Percentiles rank a stretch among this genome's conserved stretches.
phyloP scores from a whole-genome alignment of 1,139 yeast genomes.

The Diutina ranongensis region DNA sequence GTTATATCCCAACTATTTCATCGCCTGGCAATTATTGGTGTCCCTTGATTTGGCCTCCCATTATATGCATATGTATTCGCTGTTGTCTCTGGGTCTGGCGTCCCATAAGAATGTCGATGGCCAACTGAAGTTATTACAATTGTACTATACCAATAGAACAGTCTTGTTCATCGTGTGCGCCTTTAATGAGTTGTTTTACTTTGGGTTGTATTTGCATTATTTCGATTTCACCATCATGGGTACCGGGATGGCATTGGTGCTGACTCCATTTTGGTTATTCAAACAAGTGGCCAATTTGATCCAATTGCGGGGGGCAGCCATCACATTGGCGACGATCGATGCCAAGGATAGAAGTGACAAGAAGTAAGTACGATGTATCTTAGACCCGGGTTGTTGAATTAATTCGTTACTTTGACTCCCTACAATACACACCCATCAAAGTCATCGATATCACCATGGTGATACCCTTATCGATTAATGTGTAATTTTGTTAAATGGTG shows the following conservation, averaged over 20 bases:
- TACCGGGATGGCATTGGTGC: conserved; percentile 48
- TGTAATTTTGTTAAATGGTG: too few species aligned
- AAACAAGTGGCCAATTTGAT: conserved; percentile 86
- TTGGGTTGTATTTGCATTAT: conserved; percentile 72
- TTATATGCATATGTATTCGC: conserved; percentile 98
- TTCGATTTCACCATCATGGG: conserved; percentile 60
- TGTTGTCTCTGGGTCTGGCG: conserved; percentile 63
- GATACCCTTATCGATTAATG: not conserved
- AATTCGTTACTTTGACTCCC: too few species aligned
- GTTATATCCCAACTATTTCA: conserved; percentile 53
- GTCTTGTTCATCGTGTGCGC: conserved; percentile 86
- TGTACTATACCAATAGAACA: conserved; percentile 77
- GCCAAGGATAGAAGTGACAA: conserved; percentile 37
- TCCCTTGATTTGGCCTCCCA: conserved; percentile 90
- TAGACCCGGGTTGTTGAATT: too few species aligned
- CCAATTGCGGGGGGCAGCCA: conserved; percentile 80
- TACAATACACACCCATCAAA: too few species aligned
- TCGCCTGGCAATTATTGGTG: conserved; percentile 76
- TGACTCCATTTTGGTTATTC: conserved; percentile 82
- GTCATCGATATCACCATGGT: not conserved
- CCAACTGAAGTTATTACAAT: conserved; percentile 58
- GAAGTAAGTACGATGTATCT: not conserved
- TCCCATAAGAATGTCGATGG: conserved; percentile 80
- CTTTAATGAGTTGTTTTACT: conserved; percentile 84
- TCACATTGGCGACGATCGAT: conserved; percentile 69